Base-by-base conservation (phyloP, 2,329 filamentous ascomycete species). In the Plectosphaerella plurivora region DNA sequence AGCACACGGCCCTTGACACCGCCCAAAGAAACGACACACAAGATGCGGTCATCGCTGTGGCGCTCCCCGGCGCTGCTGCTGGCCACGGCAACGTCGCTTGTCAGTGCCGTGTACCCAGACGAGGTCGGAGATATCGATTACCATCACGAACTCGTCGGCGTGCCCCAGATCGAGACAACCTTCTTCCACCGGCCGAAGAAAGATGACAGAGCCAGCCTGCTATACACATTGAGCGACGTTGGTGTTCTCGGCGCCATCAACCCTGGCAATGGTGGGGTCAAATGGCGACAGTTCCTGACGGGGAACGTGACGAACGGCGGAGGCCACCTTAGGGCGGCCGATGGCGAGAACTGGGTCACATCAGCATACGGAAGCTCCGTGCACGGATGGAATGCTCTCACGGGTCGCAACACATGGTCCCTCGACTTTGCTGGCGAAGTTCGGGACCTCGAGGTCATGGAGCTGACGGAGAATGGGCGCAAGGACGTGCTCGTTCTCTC, bases 61-160 rank as follows among this genome's bases (percentile, higher is more conserved):
- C 48, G 51, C 46, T 53, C 51, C 37, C 50, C 52, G 37, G 51
- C 54, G 49, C 46, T 53, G 42, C 52, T 59, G 45, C 62, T 74
- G 28, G 61, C 73, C 59, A 71, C 65, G 58, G 64, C 73, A 46
- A 68, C 71, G 52, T 63, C 70, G 47, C 61, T 73, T 47, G 74
- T 82, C 49, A 67, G 72, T 64, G 89, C 91, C 59, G 84, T 97
- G 55, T 96, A 91, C 74, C 79, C 82, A 60, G 94, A 99, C 66
- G 93, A 99, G 70, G 91, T 95, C 60, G 92, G 86, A 74, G 82
- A 90, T 62, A 83, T 95, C 68, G 94, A 99, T 73, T 97, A 91
- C 74, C 93, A 97, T 73, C 86, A 96, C 74, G 84, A 89, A 59
- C 85, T 97, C 47, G 76, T 99, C 63, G 94, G 94, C 64, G 73